These are phyloP conservation scores for Metschnikowia lunata DNA, from an alignment of 805 yeast species.

Conservation along the genomic window DNA sequence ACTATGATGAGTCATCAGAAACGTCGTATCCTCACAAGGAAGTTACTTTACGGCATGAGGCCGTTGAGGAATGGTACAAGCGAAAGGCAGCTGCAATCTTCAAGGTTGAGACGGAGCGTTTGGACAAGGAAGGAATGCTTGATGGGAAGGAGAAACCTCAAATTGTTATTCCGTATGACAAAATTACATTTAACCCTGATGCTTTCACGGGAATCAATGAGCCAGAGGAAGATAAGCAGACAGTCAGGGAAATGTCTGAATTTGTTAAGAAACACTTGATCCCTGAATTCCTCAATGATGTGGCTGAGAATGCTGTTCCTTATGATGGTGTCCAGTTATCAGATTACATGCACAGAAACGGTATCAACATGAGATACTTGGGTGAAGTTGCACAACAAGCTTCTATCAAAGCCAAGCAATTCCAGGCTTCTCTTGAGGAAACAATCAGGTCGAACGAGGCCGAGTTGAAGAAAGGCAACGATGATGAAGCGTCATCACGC, in stretches of 20 bases:
- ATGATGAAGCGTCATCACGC: conserved; percentile 3
- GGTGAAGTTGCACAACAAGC: conserved; percentile 53
- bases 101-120: conserved; percentile 45
- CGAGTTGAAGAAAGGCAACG: conserved; percentile 20
- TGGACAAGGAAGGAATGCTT: conserved; percentile 32
- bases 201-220: conserved; percentile 48
- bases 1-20: conserved; percentile 37
- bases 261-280: conserved; percentile 57
- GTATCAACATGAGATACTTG: conserved; percentile 86
- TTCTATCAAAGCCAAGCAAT: conserved; percentile 16
- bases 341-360: conserved; percentile 64
- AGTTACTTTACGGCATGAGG: conserved; percentile 77
- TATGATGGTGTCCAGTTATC: conserved; percentile 78
- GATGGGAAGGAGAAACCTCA: conserved; percentile 44
- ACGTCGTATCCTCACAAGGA: conserved; percentile 79
- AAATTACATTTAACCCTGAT: conserved; percentile 74
- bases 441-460: conserved; percentile 26
- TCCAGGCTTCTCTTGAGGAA: conserved; percentile 14
- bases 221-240: conserved; percentile 50
- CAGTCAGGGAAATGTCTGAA: conserved; percentile 65
- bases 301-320: conserved; percentile 59
- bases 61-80: conserved; percentile 88
- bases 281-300: conserved; percentile 56
- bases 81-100: conserved; percentile 53
- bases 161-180: conserved; percentile 48